A percentile compares a stretch with the other conserved stretches of the same genome.
Conservation (phyloP, 2,329 filamentous ascomycete genomes). For the Coniella lustricola region DNA sequence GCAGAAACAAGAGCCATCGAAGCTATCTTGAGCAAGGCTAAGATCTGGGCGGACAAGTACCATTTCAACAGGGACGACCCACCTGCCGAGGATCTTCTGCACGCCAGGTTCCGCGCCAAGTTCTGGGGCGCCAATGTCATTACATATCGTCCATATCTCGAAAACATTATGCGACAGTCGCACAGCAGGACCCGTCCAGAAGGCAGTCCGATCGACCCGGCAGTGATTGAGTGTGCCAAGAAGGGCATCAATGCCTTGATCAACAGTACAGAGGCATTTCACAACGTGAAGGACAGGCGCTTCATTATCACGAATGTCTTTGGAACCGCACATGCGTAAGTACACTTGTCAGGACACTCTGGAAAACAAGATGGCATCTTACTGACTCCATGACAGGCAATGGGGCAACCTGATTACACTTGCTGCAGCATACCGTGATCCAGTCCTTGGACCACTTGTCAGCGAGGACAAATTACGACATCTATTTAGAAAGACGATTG, state of each 20-base stretch:
- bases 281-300: slow-evolving; percentile 54
- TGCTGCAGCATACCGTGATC: slow-evolving; percentile 68
- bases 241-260: slow-evolving; percentile 69
- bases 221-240: slow-evolving; percentile 47
- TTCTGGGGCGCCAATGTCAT: slow-evolving; percentile 92
- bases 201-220: slow-evolving; percentile 12
- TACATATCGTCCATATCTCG: slow-evolving; percentile 71
- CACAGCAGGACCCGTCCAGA: slow-evolving; percentile 22
- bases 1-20: slow-evolving; percentile 32
- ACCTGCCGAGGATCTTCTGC: slow-evolving; percentile 69
- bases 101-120: slow-evolving; percentile 80
- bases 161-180: slow-evolving; percentile 47
- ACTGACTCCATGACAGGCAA: slow-evolving; percentile 54
- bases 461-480: slow-evolving; percentile 45
- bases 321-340: slow-evolving; percentile 92
- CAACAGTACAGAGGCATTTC: slow-evolving; percentile 77
- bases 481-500: slow-evolving; percentile 67
- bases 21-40: slow-evolving; percentile 18
- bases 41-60: slow-evolving; percentile 44
- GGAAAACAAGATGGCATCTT: background rate
- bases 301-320: slow-evolving; percentile 93
- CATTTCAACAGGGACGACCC: slow-evolving; percentile 59
- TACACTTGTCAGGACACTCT: slow-evolving; percentile 24
- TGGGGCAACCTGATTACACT: slow-evolving; percentile 95
- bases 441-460: slow-evolving; percentile 52